Conservation (phyloP, 2,329 filamentous ascomycete genomes). For the Fusarium subglutinans region DNA sequence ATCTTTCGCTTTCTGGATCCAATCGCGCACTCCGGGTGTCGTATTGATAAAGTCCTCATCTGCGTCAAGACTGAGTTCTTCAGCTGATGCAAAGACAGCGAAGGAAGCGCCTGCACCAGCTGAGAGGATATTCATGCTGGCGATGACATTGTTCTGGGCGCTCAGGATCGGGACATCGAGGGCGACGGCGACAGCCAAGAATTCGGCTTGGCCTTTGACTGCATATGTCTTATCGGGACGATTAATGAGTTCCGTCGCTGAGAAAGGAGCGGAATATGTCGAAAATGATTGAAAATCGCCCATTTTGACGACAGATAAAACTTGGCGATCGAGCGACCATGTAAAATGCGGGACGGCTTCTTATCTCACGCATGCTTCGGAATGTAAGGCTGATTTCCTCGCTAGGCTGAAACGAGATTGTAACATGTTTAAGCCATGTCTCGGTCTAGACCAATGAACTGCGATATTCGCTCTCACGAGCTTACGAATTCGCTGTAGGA, state of each 20-base stretch:
- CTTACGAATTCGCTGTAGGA: neutral
- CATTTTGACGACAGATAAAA: neutral
- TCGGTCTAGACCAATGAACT: neutral
- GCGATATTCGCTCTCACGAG: neutral
- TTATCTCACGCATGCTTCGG: neutral
- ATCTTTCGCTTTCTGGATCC: neutral
- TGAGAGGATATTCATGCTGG: neutral
- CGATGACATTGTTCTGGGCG: neutral
- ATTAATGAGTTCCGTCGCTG: neutral
- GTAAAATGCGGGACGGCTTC: neutral
- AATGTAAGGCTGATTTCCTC: neutral
- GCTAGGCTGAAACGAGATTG: neutral
- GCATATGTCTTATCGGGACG: neutral
- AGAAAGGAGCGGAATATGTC: neutral
- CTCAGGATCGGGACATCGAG: neutral
- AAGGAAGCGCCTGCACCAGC: neutral
- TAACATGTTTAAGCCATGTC: neutral
- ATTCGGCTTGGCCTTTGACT: neutral
- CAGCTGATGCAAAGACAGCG: neutral
- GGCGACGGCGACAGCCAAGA: neutral
- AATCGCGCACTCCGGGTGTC: neutral
- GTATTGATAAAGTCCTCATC: neutral
- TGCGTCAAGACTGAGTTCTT: neutral
- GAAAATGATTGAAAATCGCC: neutral
- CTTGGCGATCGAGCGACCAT: too few species aligned